Conservation (phyloP, 306 rosid species). For the Sophora flavescens region DNA sequence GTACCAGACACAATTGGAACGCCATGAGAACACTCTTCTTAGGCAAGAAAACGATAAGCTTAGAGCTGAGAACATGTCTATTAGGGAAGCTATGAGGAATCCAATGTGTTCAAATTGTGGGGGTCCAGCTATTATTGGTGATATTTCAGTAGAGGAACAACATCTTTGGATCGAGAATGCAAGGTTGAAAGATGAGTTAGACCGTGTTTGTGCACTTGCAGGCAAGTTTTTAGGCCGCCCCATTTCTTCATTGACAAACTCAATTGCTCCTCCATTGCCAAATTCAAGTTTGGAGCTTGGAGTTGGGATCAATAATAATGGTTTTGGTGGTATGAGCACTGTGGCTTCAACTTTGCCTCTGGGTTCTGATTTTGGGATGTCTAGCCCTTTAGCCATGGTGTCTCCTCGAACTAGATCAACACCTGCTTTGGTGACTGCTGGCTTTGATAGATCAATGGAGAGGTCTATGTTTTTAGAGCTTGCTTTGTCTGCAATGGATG, state of each 20-base stretch:
- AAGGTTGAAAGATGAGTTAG: conserved; percentile 86
- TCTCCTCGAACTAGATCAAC: conserved; percentile 47
- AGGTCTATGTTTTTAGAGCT: conserved; percentile 91
- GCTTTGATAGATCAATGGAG: conserved; percentile 69
- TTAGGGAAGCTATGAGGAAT: conserved; percentile 93
- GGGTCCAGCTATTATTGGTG: conserved; percentile 85
- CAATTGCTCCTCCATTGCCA: conserved; percentile 68
- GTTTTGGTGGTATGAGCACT: conserved; percentile 63
- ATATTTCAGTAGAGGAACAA: conserved; percentile 88
- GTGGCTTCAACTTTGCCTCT: conserved; percentile 66
- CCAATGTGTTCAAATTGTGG: conserved; percentile 95
- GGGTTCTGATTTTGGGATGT: conserved; percentile 70
- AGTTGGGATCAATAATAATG: conserved; percentile 78
- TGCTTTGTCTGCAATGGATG: conserved; percentile 96
- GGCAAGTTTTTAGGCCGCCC: conserved; percentile 92
- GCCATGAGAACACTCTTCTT: conserved; percentile 89
- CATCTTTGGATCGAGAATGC: conserved; percentile 92
- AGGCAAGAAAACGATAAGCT: conserved; percentile 97
- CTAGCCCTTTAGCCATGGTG: conserved; percentile 54
- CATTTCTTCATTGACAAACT: conserved; percentile 55
- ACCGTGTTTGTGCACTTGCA: conserved; percentile 85
- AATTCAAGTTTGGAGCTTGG: conserved; percentile 90
- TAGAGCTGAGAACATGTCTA: conserved; percentile 91
- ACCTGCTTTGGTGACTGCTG: conserved; percentile 34
- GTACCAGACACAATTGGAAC: conserved; percentile 90